These are phyloP conservation scores for Malania oleifera DNA, from an alignment of 164 flowering plant species.

Conservation along the genomic window DNA sequence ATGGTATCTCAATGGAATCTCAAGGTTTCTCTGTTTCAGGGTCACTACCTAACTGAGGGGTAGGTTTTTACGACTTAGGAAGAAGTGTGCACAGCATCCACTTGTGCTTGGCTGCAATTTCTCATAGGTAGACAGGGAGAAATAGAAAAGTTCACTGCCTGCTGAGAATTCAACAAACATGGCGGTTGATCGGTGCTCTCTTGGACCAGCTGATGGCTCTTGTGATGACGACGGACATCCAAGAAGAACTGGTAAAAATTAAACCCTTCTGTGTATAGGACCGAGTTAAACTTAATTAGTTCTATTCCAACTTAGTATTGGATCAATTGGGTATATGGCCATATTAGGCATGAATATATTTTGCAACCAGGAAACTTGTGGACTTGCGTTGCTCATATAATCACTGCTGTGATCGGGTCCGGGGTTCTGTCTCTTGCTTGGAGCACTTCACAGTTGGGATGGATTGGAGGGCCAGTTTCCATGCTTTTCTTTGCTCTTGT, in stretches of 20 bases:
- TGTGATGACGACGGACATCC: not conserved
- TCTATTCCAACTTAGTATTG: too few species aligned
- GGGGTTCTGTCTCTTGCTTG: conserved; percentile 9
- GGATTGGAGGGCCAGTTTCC: conserved; percentile 2
- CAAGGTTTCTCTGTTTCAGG: too few species aligned
- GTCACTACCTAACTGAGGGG: too few species aligned
- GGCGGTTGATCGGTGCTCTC: not conserved
- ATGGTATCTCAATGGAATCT: too few species aligned
- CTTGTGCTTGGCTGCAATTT: too few species aligned
- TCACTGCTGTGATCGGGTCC: not conserved
- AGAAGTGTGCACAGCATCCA: too few species aligned
- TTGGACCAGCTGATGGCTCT: not conserved
- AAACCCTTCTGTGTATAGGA: too few species aligned
- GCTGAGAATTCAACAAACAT: not conserved
- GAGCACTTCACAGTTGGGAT: conserved; percentile 2
- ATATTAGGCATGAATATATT: too few species aligned
- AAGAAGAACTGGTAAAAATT: not conserved
- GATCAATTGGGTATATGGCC: too few species aligned
- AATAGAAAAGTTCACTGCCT: not conserved
- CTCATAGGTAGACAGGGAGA: too few species aligned
- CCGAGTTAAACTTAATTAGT: too few species aligned
- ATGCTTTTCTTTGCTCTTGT: not conserved
- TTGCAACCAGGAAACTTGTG: not conserved
- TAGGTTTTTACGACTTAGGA: too few species aligned
- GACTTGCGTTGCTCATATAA: conserved; percentile 4